phyloP scores from a whole-genome alignment of 306 rosid genomes.

The Sicyos baderoa region DNA sequence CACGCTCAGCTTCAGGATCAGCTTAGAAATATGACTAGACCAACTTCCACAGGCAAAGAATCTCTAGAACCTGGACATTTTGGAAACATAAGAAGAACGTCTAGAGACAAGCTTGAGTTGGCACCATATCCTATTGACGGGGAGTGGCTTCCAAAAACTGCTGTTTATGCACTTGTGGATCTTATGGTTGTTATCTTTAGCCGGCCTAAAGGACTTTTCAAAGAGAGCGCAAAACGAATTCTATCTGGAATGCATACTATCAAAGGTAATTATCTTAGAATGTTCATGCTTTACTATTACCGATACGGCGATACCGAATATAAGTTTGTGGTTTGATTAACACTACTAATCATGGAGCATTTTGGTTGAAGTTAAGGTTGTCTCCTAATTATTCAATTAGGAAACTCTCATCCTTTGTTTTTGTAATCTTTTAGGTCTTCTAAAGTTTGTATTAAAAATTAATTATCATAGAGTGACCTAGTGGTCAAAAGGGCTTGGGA shows the following conservation, averaged over 20 bases:
- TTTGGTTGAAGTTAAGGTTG: background rate
- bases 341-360: background rate
- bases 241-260: conserved; percentile 69
- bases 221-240: conserved; percentile 83
- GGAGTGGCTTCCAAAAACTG: conserved; percentile 97
- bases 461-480: too few species aligned
- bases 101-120: conserved; percentile 74
- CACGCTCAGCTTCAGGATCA: conserved; percentile 59
- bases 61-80: conserved; percentile 69
- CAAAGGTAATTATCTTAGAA: conserved; percentile 40
- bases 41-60: conserved; percentile 42
- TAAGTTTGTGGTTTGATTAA: background rate
- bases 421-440: background rate
- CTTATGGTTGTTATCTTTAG: conserved; percentile 70
- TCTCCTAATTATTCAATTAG: background rate
- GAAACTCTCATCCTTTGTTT: background rate
- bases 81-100: conserved; percentile 61
- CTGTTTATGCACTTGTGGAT: conserved; percentile 82
- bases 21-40: conserved; percentile 39
- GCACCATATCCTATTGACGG: conserved; percentile 93
- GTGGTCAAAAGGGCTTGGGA: too few species aligned
- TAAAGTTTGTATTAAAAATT: too few species aligned
- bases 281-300: background rate
- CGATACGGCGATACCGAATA: too few species aligned
- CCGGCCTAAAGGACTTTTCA: conserved; percentile 92